Base-by-base conservation (phyloP, 1,284 basidiomycete species). In the Cerioporus squamosus region DNA sequence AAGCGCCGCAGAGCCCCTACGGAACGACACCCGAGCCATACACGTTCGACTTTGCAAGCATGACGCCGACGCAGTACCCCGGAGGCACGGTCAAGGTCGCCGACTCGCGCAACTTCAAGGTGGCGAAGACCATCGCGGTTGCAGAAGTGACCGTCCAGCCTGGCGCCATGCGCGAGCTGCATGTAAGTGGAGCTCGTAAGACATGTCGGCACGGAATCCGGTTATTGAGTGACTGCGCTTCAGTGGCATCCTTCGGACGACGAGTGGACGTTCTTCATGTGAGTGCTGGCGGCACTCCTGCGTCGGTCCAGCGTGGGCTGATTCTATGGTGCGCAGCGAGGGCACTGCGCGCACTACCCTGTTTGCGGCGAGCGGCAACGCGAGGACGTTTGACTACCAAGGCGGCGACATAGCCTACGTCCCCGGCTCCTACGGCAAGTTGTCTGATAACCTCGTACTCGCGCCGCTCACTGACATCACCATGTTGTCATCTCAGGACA, bases 171-270 rank as follows among this genome's bases (percentile, higher is more conserved):
- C 77, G 68, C 55, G 84, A 86, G 65, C 76, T 85, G 58, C 84
- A 86, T 59, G 84, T 85, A 57, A 70, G 79, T 71, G 22, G 24
- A 31, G 33, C n/a, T 42, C 1, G 18, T 14, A 58, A 57, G n/a
- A n/a, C n/a, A 38, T 6, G 8, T 44, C 23, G 20, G 15, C 6
- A 6, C 20, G 18, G 17, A 44, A 17, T 15, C 23, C 20, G 43
- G 23, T 39, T 47, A 9, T 53, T 15, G 45, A 81, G 36, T 4
- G 47, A 20, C 36, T 24, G 18, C 18, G 26, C 29, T 29, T 77
- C 65, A 90, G 83, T 91, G 88, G 88, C 89, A 90, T 67, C 87
- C 87, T 2, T 86, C 83, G 24, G 78, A 87, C 67, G 81, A 83
- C 61, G 86, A 88, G 72, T 88, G 86, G 70, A 60, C 57, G 26